Evolutionary conservation across 306 rosid species (phyloP), one percentile per base, ranked within the genome.

Genomic region (Cucurbita moschata): DNA sequence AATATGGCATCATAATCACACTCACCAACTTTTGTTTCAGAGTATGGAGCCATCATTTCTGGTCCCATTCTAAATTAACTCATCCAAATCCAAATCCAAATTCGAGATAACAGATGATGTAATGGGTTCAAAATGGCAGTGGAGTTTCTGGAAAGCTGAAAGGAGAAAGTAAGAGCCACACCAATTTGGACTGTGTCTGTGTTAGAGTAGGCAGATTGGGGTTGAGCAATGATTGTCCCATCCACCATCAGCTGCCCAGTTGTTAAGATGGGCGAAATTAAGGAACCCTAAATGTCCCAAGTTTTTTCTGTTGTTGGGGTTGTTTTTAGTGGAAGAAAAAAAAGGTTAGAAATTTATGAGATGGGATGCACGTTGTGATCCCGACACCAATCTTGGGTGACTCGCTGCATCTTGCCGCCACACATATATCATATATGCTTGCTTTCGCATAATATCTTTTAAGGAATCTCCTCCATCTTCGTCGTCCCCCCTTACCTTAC

Each of bases 101-200:
- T 26, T 1, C 2, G 35, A 30, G 35, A 30, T 30, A 30, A 30
- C 35, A 30, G 4, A 30, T 2, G 35, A 30, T 30, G 10, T 19
- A 65, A 18, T n/a, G 16, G 7, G 30, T 39, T 64, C 26, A 64
- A 38, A 64, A n/a, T n/a, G 71, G 71, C 21, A 60, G 50, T 64
- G 16, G 2, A 7, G n/a, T 19, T 65, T 65, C 19, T 65, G 3
- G 18, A 65, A 65, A 63, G 68, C 42, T 4, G 18, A 65, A 65
- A 58, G 30, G 30, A 26, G 30, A 30, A 30, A 79, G 76, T 76
- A 73, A 54, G 79, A 79, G 81, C 83, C 76, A 72, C 2, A 62
- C 65, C 72, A 62, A 65, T 66, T 42, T 18, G 10, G 8, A 57
- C 16, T 83, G 86, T 80, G 86, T 80, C 80, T 75, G 64, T 71